Percentiles rank a stretch among this genome's conserved stretches.
These are phyloP conservation scores for Candida loeiensis DNA, from an alignment of 805 yeast genomes.

Conservation along the genomic window DNA sequence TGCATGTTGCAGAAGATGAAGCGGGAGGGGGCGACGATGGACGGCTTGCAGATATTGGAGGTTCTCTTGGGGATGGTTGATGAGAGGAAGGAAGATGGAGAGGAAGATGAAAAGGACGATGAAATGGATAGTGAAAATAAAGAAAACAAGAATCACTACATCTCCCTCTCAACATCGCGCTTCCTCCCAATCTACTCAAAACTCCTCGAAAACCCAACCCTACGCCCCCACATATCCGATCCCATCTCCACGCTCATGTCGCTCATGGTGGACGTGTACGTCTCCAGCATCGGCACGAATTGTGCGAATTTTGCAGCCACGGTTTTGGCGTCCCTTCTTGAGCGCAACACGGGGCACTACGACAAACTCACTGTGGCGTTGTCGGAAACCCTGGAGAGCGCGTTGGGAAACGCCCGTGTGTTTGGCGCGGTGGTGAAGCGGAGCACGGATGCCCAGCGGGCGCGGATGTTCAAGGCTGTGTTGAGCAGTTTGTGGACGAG, in stretches of 20 bases:
- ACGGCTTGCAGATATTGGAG: conserved; percentile 41
- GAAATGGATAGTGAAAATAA: not conserved
- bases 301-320: not conserved
- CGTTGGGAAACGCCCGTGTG: conserved; percentile 39
- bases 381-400: conserved; percentile 12
- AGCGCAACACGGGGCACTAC: not conserved
- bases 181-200: not conserved
- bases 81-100: not conserved
- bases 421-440: conserved; percentile 33
- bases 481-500: conserved; percentile 50
- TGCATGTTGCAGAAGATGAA: conserved; percentile 38
- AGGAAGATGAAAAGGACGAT: not conserved
- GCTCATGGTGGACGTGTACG: not conserved
- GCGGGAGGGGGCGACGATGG: conserved; percentile 14
- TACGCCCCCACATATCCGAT: not conserved
- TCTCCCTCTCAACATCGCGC: no score
- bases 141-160: not conserved
- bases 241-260: not conserved
- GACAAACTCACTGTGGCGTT: conserved; percentile 12
- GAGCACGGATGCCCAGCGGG: conserved; percentile 29
- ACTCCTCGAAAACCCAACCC: not conserved
- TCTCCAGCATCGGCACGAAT: not conserved
- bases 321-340: not conserved
- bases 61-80: conserved; percentile 34
- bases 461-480: conserved; percentile 38